phyloP scores from a whole-genome alignment of 805 yeast species.

The Candida pseudoglaebosa region DNA sequence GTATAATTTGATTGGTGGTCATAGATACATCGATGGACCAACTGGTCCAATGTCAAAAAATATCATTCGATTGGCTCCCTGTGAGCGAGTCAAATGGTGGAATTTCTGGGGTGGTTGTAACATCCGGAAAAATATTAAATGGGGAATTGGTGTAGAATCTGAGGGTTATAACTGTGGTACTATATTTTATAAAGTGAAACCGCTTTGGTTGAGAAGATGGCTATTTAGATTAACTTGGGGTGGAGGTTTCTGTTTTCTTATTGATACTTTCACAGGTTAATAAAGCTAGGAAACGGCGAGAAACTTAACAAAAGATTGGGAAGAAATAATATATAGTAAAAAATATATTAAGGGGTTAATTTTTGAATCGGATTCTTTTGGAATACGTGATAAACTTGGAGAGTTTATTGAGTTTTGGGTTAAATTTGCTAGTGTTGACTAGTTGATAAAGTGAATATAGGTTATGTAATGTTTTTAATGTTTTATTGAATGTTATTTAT shows the following conservation, averaged over 20 bases:
- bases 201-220: constrained; percentile 45
- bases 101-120: constrained; percentile 82
- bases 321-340: no score
- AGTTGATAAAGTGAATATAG: no score
- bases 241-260: constrained; percentile 54
- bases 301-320: no score
- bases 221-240: constrained; percentile 55
- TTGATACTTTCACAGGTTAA: constrained; percentile 30
- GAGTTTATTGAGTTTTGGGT: no score
- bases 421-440: no score
- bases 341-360: no score
- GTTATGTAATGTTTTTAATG: no score
- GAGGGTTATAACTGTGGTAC: constrained; percentile 84
- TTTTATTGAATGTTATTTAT: no score
- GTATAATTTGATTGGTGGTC: constrained; percentile 80
- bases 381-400: no score
- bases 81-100: constrained; percentile 92
- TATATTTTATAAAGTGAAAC: constrained; percentile 50
- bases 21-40: constrained; percentile 91
- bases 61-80: constrained; percentile 62
- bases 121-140: constrained; percentile 64
- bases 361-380: no score
- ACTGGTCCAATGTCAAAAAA: constrained; percentile 83
- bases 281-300: no score
- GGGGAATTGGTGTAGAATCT: constrained; percentile 86